Base-by-base conservation (phyloP, 805 yeast genomes). In the Cyberlindnera maclurae region DNA sequence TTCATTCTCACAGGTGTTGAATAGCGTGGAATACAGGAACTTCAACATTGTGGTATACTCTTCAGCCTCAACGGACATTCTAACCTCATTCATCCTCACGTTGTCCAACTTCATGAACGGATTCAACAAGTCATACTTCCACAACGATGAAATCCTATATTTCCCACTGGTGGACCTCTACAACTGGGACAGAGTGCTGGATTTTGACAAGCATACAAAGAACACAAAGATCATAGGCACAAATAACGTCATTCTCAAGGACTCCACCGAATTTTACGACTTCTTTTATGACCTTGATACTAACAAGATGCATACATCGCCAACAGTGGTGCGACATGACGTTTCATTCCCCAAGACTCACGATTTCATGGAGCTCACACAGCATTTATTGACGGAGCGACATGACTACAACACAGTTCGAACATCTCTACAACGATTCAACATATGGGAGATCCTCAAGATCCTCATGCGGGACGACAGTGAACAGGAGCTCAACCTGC, bases 101-200 rank as follows among this genome's bases (percentile, higher is more conserved):
- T 59, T 43, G 39, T 70, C 61, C 41, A 71, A 51, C 50, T 63
- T 37, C 39, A 61, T 58, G 55, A 71, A 54, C 51, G 71, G 47
- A 42, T 67, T 36, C 51, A 63, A 37, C 64, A 70, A 28, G 60
- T 65, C 34, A 62, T 76, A 38, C 58, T 73, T 39, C 48, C 70
- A 52, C 50, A 69, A 46, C 65, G 73, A 36, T 33, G 63, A 32
- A 50, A 63, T 58, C 50, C 57, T 62, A 51, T 66, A 59, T 43
- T 71, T 74, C 47, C 88, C 88, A 2, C 68, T 77, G 24, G 62
- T 78, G 31, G 88, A 81, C 45, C 71, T 79, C 2, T 73, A 80
- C 3, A 70, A 76, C 42, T 60, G 78, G 32, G 78, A 75, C 42
- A 43, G 59, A 52, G 37, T 67, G 62, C 43, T 62, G 49, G 24